Conservation (phyloP, 108 stramenopile genomes). For the Stephanodiscus triporus region DNA sequence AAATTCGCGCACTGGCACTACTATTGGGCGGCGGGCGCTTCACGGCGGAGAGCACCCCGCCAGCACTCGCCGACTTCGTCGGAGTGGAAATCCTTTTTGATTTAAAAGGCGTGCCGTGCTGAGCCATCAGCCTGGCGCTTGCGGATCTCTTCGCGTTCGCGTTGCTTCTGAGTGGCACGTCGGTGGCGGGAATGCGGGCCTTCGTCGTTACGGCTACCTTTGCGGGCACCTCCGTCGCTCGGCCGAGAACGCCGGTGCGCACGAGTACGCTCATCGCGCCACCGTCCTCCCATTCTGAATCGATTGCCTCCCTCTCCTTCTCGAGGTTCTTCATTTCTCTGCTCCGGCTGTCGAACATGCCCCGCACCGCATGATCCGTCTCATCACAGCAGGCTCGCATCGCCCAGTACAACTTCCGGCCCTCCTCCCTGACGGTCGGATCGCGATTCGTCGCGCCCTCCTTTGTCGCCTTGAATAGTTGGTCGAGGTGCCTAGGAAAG, state of each 20-base stretch:
- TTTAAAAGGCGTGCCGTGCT: slow-evolving; percentile 32
- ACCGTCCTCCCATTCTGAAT: slow-evolving; percentile 52
- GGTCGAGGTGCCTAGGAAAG: slow-evolving; percentile 32
- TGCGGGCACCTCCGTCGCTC: background rate
- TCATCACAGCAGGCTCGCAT: slow-evolving; percentile 34
- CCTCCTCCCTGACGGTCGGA: slow-evolving; percentile 58
- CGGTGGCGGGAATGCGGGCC: background rate
- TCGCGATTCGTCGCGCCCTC: slow-evolving; percentile 42
- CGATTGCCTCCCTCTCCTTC: slow-evolving; percentile 33
- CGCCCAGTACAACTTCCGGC: slow-evolving; percentile 56
- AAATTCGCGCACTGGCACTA: background rate
- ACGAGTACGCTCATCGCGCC: slow-evolving; percentile 37
- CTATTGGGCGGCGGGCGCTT: background rate
- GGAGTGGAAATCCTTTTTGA: slow-evolving; percentile 17
- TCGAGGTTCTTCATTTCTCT: slow-evolving; percentile 43
- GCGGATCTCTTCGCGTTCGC: slow-evolving; percentile 2
- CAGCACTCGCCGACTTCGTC: slow-evolving; percentile 7
- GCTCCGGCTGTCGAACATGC: slow-evolving; percentile 26
- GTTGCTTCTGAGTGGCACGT: too few species aligned
- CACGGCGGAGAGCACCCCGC: background rate
- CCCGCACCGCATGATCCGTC: slow-evolving; percentile 12
- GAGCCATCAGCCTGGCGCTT: slow-evolving; percentile 9
- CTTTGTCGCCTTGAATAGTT: slow-evolving; percentile 37
- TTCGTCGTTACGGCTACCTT: too few species aligned
- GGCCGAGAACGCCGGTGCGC: slow-evolving; percentile 28